phyloP scores from a whole-genome alignment of 2,329 filamentous ascomycete species.

The Aspergillus unguis region DNA sequence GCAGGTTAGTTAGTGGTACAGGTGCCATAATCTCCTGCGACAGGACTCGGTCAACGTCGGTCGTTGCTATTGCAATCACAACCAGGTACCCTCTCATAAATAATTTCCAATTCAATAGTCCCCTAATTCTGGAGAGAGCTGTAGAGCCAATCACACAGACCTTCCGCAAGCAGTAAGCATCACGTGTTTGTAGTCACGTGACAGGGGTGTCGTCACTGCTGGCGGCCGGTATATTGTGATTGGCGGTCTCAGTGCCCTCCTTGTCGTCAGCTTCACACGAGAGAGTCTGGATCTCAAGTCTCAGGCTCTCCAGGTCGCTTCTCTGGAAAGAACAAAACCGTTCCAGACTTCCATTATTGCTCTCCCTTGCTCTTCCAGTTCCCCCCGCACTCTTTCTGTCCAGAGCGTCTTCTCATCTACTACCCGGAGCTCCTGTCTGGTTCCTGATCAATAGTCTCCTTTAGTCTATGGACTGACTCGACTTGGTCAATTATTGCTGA shows the following conservation, averaged over 20 bases:
- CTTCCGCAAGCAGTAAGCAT: not conserved
- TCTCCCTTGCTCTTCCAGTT: slow-evolving; percentile 1
- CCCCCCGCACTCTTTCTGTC: slow-evolving; percentile 3
- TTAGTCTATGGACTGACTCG: slow-evolving; percentile 10
- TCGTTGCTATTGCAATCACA: slow-evolving; percentile 4
- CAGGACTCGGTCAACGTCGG: slow-evolving; percentile 4
- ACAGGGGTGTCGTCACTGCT: slow-evolving; percentile 1
- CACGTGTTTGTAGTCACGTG: slow-evolving; percentile 1
- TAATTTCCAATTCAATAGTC: too few species aligned
- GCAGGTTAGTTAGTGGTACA: not conserved
- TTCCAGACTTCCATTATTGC: slow-evolving; percentile 9
- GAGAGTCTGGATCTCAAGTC: not conserved
- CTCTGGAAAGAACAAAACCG: slow-evolving; percentile 9
- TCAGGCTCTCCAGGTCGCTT: not conserved
- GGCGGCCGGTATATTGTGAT: slow-evolving; percentile 10
- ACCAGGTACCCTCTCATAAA: not conserved
- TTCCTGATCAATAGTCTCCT: slow-evolving; percentile 16
- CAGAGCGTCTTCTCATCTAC: not conserved
- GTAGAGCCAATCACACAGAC: not conserved
- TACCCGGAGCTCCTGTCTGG: not conserved
- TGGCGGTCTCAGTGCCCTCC: slow-evolving; percentile 2
- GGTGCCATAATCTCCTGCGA: not conserved
- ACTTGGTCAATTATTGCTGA: slow-evolving; percentile 17
- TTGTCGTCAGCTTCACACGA: slow-evolving; percentile 12
- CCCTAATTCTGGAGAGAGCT: too few species aligned